Conservation (phyloP, 768 basidiomycete genomes). For the Panellus pusillus region DNA sequence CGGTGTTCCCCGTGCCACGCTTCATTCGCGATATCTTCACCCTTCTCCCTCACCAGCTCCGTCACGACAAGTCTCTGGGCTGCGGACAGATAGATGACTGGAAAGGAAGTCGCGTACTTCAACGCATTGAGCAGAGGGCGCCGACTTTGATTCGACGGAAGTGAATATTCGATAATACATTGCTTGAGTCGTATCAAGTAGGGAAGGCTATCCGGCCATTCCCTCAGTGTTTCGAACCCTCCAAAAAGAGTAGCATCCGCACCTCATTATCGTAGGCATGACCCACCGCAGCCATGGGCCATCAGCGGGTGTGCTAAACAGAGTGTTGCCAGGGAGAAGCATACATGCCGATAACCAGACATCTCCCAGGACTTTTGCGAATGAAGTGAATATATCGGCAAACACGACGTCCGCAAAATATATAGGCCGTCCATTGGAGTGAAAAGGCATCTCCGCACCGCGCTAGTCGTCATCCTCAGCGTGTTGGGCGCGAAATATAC, state of each 20-base stretch:
- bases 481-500: neutral
- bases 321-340: constrained; percentile 81
- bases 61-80: constrained; percentile 73
- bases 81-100: constrained; percentile 92
- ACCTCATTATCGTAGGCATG: constrained; percentile 88
- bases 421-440: constrained; percentile 59
- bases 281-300: constrained; percentile 73
- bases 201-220: constrained; percentile 60
- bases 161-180: constrained; percentile 81
- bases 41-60: constrained; percentile 55
- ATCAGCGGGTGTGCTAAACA: constrained; percentile 61
- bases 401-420: constrained; percentile 92
- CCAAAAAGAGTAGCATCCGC: neutral
- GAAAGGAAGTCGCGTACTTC: constrained; percentile 96
- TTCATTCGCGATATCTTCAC: constrained; percentile 40
- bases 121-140: constrained; percentile 87
- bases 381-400: constrained; percentile 95
- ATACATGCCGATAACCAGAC: constrained; percentile 86
- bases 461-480: constrained; percentile 40
- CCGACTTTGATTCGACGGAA: constrained; percentile 58
- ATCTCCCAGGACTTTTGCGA: constrained; percentile 95
- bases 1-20: constrained; percentile 76
- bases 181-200: constrained; percentile 93
- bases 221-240: neutral
- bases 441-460: constrained; percentile 72